Evolutionary conservation across 306 rosid species (phyloP).

Genomic region (Calophaca sinica): DNA sequence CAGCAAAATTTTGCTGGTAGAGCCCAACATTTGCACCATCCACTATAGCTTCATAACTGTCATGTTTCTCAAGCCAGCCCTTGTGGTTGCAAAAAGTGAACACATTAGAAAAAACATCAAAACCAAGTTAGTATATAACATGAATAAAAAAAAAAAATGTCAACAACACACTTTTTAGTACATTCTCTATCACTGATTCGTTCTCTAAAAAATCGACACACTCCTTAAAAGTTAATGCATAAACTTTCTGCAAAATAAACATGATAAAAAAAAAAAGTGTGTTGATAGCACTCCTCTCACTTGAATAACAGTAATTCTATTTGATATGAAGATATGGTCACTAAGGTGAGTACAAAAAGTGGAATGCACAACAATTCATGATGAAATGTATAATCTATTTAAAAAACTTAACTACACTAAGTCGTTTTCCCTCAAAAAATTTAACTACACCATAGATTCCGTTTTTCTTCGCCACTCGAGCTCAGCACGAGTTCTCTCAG

Average conservation of each 20-base stretch:
- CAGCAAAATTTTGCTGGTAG: conserved; percentile 93
- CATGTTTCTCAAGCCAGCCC: conserved; percentile 78
- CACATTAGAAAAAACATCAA: conserved; percentile 1
- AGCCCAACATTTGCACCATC: conserved; percentile 96
- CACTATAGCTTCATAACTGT: conserved; percentile 69
- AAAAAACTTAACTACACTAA: no score
- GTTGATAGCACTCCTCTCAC: neutral
- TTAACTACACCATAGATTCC: no score
- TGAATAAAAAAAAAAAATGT: neutral
- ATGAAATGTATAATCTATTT: neutral
- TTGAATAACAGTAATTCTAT: neutral
- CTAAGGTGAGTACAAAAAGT: neutral
- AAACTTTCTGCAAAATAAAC: neutral
- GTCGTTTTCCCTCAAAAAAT: no score
- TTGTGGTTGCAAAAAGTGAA: conserved; percentile 34
- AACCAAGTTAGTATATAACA: conserved; percentile 22
- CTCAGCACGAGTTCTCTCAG: no score
- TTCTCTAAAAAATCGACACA: neutral
- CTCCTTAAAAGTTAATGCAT: neutral
- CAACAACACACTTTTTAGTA: neutral
- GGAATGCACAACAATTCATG: neutral
- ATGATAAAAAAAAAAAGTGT: neutral
- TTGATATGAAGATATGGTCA: conserved; percentile 1
- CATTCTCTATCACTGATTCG: neutral
- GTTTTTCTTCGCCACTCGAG: no score